Base-by-base conservation (phyloP, 768 basidiomycete species). In the Xerocomellus chrysenteron region DNA sequence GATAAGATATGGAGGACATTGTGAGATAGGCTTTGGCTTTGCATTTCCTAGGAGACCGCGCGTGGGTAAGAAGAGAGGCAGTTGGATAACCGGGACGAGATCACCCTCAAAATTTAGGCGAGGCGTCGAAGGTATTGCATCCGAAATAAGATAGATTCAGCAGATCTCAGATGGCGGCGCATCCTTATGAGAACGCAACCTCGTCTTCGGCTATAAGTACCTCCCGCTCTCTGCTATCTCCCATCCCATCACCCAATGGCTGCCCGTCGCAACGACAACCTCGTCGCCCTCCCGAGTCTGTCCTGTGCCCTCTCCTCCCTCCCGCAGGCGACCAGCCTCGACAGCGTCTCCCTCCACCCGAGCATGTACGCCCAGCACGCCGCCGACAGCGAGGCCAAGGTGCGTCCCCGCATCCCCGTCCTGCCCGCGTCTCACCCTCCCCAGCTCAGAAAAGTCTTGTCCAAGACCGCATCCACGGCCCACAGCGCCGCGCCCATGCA, bases 331-430 rank as follows among this genome's bases (percentile, higher is more conserved):
- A 88, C 83, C 64, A 87, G 80, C 72, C 77, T 92, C 50, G 80
- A 82, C 62, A 78, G 78, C 63, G 79, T 92, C 30, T 74, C 82
- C 1, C 75, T 92, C 1, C 88, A 91, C 71, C 83, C 82, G 1
- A 81, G 76, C 65, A 84, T 87, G 85, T 87, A 86, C 66, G 82
- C 84, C 2, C 80, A 82, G 55, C 81, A 82, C 36, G 82, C 83
- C 35, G 82, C 84, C 5, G 83, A 88, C 70, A 88, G 88, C 63
- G 84, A 90, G 72, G 87, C 86, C 40, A 88, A 90, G 81, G 88
- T 88, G 41, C 54, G 74, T 5, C 28, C 13, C 13, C 39, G 1
- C 32, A 21, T 28, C 33, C 5, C 8, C n/a, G 43, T 4, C 55
- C 19, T 47, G 30, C 54, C 47, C 50, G 47, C 57, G 54, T 59